phyloP scores from a whole-genome alignment of 139 green algal species.

The Tetraselmis striata region DNA sequence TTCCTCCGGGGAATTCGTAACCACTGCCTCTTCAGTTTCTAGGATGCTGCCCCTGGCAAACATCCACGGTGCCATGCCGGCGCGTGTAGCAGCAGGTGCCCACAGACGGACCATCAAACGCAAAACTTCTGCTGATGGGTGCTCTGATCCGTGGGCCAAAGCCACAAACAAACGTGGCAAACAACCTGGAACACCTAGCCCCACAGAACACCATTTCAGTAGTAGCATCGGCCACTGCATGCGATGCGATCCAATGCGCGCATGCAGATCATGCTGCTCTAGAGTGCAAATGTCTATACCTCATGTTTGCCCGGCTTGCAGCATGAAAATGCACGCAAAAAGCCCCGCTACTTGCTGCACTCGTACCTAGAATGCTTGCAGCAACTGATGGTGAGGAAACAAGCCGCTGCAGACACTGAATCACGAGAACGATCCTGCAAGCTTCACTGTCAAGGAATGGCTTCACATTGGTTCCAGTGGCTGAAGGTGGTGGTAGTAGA shows the following conservation, averaged over 20 bases:
- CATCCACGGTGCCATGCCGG: constrained; percentile 31
- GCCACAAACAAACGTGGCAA: constrained; percentile 44
- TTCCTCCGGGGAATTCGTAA: constrained; percentile 12
- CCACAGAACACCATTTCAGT: too few species aligned
- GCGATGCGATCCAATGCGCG: too few species aligned
- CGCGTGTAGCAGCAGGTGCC: constrained; percentile 41
- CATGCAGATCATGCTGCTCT: too few species aligned
- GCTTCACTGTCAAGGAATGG: neutral
- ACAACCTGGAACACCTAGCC: constrained; percentile 5
- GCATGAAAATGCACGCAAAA: neutral
- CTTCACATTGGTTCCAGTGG: neutral
- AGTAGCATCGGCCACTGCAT: too few species aligned
- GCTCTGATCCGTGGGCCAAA: constrained; percentile 48
- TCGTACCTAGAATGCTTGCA: constrained; percentile 29
- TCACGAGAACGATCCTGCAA: constrained; percentile 13
- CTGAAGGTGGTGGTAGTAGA: constrained; percentile 3
- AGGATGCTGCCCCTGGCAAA: neutral
- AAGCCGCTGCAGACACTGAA: constrained; percentile 73
- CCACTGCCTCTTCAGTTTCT: neutral
- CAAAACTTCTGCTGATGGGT: constrained; percentile 60
- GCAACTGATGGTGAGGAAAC: constrained; percentile 26
- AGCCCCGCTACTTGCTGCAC: constrained; percentile 6
- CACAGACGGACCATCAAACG: constrained; percentile 66
- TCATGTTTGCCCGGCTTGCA: too few species aligned
- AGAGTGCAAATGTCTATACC: too few species aligned